A percentile compares a stretch with the other conserved stretches of the same genome.
Conservation (phyloP, 2,329 filamentous ascomycete species). For the Sporothrix phasma region DNA sequence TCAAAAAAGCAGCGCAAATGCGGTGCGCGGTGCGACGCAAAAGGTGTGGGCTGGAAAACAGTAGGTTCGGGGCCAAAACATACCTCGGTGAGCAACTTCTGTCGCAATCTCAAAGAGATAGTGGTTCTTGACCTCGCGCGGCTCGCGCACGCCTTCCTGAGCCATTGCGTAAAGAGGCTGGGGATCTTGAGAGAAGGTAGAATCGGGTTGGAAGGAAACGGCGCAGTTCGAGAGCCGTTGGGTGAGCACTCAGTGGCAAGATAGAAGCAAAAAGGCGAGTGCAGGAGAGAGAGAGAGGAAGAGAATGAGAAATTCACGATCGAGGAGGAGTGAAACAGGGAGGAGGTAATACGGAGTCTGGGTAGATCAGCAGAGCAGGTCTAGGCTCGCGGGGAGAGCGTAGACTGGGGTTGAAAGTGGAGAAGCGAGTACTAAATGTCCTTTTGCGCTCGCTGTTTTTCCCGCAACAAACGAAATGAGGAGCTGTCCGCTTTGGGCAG, state of each 20-base stretch:
- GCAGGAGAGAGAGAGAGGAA: constrained; percentile 9
- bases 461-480: constrained; percentile 10
- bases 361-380: constrained; percentile 3
- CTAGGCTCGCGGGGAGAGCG: constrained; percentile 10
- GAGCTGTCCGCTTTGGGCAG: constrained; percentile 1
- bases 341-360: not conserved
- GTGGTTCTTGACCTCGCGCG: constrained; percentile 82
- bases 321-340: not conserved
- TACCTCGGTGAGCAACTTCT: constrained; percentile 93
- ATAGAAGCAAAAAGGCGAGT: not conserved
- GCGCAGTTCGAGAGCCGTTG: not conserved
- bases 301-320: not conserved
- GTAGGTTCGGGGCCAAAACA: constrained; percentile 21
- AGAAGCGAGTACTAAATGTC: constrained; percentile 7
- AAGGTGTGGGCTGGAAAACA: not conserved
- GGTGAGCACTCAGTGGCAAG: not conserved
- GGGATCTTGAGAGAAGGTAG: not conserved
- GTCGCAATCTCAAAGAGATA: constrained; percentile 94
- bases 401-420: constrained; percentile 12
- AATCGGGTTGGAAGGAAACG: not conserved
- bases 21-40: not conserved
- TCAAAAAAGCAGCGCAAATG: not conserved
- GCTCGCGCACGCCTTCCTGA: constrained; percentile 34
- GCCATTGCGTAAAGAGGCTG: constrained; percentile 14
- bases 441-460: constrained; percentile 8